phyloP scores from a whole-genome alignment of 2,329 filamentous ascomycete species.

The Hypoxylon sp. region DNA sequence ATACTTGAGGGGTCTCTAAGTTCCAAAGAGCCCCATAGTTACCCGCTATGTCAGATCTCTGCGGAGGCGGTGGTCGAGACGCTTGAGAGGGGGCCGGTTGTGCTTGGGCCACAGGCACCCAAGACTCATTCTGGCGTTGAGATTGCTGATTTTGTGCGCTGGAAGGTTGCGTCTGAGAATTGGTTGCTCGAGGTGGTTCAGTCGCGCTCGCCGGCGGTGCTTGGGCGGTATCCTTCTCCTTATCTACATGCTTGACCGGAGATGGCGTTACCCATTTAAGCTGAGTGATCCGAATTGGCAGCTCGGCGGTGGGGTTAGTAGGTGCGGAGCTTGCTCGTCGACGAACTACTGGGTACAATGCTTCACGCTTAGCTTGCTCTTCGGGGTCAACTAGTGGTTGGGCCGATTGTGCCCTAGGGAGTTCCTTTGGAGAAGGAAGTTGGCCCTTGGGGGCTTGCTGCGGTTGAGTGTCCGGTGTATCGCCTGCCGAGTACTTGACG shows the following conservation, averaged over 20 bases:
- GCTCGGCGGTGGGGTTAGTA: neutral
- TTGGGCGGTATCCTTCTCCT: neutral
- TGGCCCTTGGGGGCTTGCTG: neutral
- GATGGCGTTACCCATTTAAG: neutral
- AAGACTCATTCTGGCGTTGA: too few species aligned
- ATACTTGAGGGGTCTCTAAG: neutral
- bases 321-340: neutral
- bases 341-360: neutral
- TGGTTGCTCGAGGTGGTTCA: neutral
- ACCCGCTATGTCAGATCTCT: neutral
- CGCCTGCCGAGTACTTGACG: neutral
- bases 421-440: neutral
- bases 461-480: neutral
- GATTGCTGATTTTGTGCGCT: neutral
- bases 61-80: neutral
- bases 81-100: neutral
- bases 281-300: too few species aligned
- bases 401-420: neutral
- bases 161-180: neutral
- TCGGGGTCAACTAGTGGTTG: neutral
- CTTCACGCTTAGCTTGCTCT: neutral
- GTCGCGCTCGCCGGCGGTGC: neutral
- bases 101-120: neutral
- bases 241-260: neutral
- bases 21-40: neutral